These are phyloP conservation scores for Trichoderma gamsii DNA, from an alignment of 495 filamentous ascomycete genomes.

Conservation along the genomic window DNA sequence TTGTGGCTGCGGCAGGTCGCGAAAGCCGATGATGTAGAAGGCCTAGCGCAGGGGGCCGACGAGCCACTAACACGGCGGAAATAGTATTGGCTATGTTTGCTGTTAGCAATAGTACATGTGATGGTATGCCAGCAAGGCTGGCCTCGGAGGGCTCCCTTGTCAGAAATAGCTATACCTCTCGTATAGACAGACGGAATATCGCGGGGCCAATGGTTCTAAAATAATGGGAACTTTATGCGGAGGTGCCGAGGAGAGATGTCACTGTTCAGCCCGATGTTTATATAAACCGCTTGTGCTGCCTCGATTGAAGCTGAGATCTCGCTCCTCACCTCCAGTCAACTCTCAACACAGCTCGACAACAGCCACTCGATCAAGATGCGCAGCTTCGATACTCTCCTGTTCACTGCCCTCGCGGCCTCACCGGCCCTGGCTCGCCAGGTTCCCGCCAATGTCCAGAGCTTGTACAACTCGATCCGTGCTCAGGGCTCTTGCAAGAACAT, in stretches of 20 bases:
- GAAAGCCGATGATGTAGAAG: neutral
- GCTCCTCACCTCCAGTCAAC: neutral
- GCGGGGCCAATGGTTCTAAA: neutral
- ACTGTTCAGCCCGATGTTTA: neutral
- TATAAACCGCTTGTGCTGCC: neutral
- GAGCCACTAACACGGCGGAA: neutral
- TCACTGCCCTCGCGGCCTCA: conserved; percentile 3
- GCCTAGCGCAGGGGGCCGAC: neutral
- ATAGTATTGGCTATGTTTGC: too few species aligned
- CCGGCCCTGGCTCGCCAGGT: conserved; percentile 23
- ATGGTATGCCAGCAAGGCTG: too few species aligned
- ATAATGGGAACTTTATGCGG: neutral
- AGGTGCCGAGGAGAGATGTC: neutral
- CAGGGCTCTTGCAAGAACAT: conserved; percentile 23
- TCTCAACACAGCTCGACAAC: neutral
- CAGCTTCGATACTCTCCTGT: neutral
- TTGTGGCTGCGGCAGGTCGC: neutral
- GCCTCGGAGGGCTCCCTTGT: too few species aligned
- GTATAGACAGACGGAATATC: neutral
- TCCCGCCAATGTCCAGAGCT: conserved; percentile 24
- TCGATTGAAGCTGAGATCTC: neutral
- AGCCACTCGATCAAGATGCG: neutral
- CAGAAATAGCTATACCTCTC: neutral
- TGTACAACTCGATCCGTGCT: conserved; percentile 27
- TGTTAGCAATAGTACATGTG: too few species aligned